These are phyloP conservation scores for Eutrema salsugineum DNA, from an alignment of 441 rosid species.

Conservation along the genomic window DNA sequence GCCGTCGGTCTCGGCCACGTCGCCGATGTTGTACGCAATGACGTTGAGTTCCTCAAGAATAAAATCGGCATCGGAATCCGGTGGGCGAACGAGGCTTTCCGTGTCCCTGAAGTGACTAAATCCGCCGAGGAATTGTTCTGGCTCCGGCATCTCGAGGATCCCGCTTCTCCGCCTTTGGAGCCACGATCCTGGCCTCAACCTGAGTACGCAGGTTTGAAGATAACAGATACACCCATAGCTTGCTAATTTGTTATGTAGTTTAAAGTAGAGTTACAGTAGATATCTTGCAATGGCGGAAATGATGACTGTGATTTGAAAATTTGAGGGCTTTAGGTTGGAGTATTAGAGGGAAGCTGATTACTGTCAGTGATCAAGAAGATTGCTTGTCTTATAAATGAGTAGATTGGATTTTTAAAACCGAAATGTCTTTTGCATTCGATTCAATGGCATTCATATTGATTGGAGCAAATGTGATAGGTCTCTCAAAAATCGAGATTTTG, in stretches of 20 bases:
- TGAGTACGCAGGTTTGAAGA: conserved; percentile 83
- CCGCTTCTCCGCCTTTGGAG: conserved; percentile 37
- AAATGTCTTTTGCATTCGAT: background rate
- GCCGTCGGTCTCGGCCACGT: conserved; percentile 62
- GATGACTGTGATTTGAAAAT: background rate
- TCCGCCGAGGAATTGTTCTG: conserved; percentile 62
- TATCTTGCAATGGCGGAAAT: background rate
- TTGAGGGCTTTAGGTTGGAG: background rate
- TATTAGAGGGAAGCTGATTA: background rate
- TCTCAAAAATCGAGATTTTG: too few relatives aligned
- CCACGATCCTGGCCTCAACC: conserved; percentile 66
- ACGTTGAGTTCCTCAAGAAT: conserved; percentile 57
- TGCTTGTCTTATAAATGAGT: background rate
- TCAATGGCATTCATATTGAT: background rate
- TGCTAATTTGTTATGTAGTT: background rate
- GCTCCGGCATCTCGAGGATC: conserved; percentile 77
- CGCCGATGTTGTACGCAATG: conserved; percentile 57
- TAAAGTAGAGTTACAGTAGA: background rate
- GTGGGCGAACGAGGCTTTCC: conserved; percentile 71
- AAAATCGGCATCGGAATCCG: conserved; percentile 52
- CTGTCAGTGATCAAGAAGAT: background rate
- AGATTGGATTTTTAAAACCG: background rate
- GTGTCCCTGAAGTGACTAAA: conserved; percentile 56
- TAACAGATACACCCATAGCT: too few relatives aligned
- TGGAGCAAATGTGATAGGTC: background rate